Conservation (phyloP, 257 asterid genomes). For the Solanum paucissectum region DNA sequence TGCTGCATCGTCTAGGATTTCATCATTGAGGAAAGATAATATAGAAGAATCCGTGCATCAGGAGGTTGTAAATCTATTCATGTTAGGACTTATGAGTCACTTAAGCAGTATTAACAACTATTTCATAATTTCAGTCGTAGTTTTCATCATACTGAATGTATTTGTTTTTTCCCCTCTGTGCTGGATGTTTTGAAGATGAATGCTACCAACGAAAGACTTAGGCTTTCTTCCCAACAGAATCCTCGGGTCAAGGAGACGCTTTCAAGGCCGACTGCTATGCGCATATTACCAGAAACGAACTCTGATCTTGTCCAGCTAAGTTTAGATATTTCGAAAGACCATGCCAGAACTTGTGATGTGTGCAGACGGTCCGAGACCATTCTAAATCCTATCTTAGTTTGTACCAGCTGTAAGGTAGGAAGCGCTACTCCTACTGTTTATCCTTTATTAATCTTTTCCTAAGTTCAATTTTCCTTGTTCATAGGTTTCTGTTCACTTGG, state of each 20-base stretch:
- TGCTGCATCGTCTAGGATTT: slow-evolving; percentile 83
- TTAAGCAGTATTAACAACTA: not conserved
- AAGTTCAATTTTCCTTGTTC: not conserved
- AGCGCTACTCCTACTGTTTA: not conserved
- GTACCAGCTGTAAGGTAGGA: slow-evolving; percentile 90
- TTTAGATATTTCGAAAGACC: slow-evolving; percentile 48
- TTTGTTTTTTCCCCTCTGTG: not conserved
- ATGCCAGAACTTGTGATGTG: slow-evolving; percentile 71
- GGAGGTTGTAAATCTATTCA: slow-evolving; percentile 36
- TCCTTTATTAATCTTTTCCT: not conserved
- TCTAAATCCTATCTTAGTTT: slow-evolving; percentile 69
- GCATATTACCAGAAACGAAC: slow-evolving; percentile 37
- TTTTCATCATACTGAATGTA: not conserved
- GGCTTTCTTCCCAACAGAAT: slow-evolving; percentile 39
- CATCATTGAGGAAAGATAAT: slow-evolving; percentile 74
- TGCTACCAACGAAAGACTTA: slow-evolving; percentile 33
- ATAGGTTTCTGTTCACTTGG: slow-evolving; percentile 95
- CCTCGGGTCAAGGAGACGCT: slow-evolving; percentile 54
- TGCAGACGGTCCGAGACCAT: slow-evolving; percentile 77
- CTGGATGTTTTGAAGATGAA: slow-evolving; percentile 45
- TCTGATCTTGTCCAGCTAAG: slow-evolving; percentile 36
- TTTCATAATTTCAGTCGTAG: not conserved
- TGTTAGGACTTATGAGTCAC: not conserved
- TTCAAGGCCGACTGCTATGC: slow-evolving; percentile 41
- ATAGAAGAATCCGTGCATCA: slow-evolving; percentile 51